These are phyloP conservation scores for Fusarium sp. DNA, from an alignment of 2,329 filamentous ascomycete genomes.

Conservation along the genomic window DNA sequence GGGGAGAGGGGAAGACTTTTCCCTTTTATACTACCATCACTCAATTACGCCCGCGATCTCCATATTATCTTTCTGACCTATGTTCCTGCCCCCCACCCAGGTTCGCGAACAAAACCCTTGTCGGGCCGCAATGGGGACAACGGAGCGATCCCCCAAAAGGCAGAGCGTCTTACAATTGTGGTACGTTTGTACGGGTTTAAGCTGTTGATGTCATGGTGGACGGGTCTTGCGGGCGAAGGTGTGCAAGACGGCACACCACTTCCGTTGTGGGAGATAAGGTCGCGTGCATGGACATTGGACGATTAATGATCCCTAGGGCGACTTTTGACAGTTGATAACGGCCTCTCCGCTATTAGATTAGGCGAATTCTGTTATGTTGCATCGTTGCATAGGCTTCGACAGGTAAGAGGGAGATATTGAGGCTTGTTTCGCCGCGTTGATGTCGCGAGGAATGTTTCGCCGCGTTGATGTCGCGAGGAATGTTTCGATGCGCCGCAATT, in stretches of 20 bases:
- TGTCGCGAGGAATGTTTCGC: slow-evolving; percentile 5
- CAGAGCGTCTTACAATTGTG: slow-evolving; percentile 27
- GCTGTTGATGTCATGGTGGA: slow-evolving; percentile 37
- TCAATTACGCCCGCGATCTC: slow-evolving; percentile 10
- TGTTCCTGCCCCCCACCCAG: slow-evolving; percentile 11
- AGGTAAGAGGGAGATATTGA: too few species aligned
- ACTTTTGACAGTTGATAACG: background rate
- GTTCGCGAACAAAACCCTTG: slow-evolving; percentile 10
- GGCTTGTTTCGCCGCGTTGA: background rate
- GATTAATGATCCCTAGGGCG: slow-evolving; percentile 1
- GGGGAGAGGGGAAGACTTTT: slow-evolving; percentile 2
- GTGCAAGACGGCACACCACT: slow-evolving; percentile 31
- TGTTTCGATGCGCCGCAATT: slow-evolving; percentile 1
- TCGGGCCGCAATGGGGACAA: slow-evolving; percentile 40
- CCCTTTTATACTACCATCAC: slow-evolving; percentile 22
- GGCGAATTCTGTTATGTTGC: background rate
- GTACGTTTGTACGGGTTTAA: slow-evolving; percentile 26
- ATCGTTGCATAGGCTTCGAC: background rate
- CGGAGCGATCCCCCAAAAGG: slow-evolving; percentile 33
- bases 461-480: slow-evolving; percentile 1
- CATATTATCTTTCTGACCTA: slow-evolving; percentile 12
- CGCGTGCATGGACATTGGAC: slow-evolving; percentile 25
- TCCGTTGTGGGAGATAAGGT: slow-evolving; percentile 32
- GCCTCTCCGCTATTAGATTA: slow-evolving; percentile 2
- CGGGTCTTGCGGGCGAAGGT: background rate